Base-by-base conservation (phyloP, 352 stramenopile species). In the Phytophthora citrophthora region DNA sequence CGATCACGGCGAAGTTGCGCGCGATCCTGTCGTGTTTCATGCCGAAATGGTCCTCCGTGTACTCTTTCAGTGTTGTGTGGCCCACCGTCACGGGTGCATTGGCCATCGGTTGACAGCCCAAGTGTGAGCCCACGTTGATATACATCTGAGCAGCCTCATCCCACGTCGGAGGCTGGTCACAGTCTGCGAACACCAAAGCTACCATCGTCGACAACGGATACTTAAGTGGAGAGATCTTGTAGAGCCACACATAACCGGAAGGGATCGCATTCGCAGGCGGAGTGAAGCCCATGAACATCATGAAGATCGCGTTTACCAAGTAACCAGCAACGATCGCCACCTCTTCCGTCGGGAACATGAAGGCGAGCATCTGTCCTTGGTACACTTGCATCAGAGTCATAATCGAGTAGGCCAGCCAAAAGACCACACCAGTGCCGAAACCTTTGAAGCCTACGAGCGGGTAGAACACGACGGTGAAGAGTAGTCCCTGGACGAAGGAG, bases 321-420 rank as follows among this genome's bases (percentile, higher is more conserved):
- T 74, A 68, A 24, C 70, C 73, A 4, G 64, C 69, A 16, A 83
- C 61, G 10, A 67, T 62, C 2, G 81, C 78, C 15, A 83, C 64
- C 32, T 85, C 67, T 16, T 85, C 56, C 5, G 54, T 72, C 12
- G 81, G 83, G 46, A 89, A 48, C 3, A 70, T 58, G 9, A 77
- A 79, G 44, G 85, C 79, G 43, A 97, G 77, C 47, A 93, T 84
- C 59, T 97, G 84, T 13, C 77, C 84, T 36, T 88, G 74, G 70
- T 86, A 95, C 5, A 86, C 90, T 47, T 83, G 77, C 55, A 82
- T 61, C 46, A 81, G 41, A 32, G 76, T 67, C 36, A 77, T 59
- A 54, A 76, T 59, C 2, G 61, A 64, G 27, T 64, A 61, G 2
- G 58, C 66, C 26, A 83, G 15, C 69, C 69, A 77, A 29, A 48